Evolutionary conservation across 2,329 filamentous ascomycete genomes (phyloP).

Genomic region (Venturia asperata): DNA sequence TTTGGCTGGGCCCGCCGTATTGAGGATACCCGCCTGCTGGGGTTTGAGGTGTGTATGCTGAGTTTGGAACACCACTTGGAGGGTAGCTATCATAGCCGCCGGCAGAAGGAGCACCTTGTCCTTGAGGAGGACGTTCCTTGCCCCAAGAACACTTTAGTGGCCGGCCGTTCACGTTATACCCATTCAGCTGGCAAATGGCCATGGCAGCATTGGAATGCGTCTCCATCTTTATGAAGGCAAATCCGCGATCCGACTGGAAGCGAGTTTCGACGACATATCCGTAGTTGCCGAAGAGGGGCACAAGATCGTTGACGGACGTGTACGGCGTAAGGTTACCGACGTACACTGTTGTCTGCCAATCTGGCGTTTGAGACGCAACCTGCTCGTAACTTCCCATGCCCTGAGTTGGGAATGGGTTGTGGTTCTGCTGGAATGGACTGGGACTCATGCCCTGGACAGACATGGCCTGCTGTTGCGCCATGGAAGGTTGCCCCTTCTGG

Average conservation of each 20-base stretch:
- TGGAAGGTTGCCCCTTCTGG: slow-evolving; percentile 98
- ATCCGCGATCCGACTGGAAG: slow-evolving; percentile 95
- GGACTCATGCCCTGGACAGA: slow-evolving; percentile 96
- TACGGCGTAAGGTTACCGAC: slow-evolving; percentile 97
- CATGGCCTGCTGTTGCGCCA: slow-evolving; percentile 96
- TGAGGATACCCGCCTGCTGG: slow-evolving; percentile 71
- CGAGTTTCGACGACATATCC: slow-evolving; percentile 95
- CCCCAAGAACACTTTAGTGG: slow-evolving; percentile 99
- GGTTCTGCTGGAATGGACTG: slow-evolving; percentile 80
- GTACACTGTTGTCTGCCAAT: slow-evolving; percentile 98
- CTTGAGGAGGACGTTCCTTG: slow-evolving; percentile 84
- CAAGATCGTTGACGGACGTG: slow-evolving; percentile 90
- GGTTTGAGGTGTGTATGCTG: slow-evolving; percentile 71
- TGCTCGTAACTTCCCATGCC: slow-evolving; percentile 97
- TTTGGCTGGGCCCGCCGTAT: slow-evolving; percentile 67
- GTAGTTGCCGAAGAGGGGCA: slow-evolving; percentile 98
- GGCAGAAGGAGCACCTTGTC: slow-evolving; percentile 13
- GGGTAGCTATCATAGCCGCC: slow-evolving; percentile 61
- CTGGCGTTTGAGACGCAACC: slow-evolving; percentile 87
- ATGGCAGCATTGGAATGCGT: slow-evolving; percentile 95
- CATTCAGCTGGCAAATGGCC: slow-evolving; percentile 86
- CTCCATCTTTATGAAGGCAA: slow-evolving; percentile 99
- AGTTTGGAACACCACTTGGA: slow-evolving; percentile 65
- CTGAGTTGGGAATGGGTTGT: slow-evolving; percentile 88
- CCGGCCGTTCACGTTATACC: slow-evolving; percentile 95